phyloP scores from a whole-genome alignment of 2,329 filamentous ascomycete species.

The Albifimbria verrucaria region DNA sequence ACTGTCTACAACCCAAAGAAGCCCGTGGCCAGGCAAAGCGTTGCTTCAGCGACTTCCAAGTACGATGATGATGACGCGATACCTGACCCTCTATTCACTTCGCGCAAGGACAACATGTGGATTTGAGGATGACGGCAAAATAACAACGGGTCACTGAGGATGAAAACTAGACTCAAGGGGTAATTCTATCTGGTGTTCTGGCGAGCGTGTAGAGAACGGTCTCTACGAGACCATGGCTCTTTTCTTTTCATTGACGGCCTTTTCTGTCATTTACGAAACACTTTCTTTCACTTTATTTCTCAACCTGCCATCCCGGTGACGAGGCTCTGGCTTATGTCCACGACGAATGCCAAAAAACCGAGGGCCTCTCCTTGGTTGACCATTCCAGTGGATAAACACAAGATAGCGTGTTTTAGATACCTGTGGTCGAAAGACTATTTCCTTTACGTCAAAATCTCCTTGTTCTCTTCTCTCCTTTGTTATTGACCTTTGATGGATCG shows the following conservation, averaged over 20 bases:
- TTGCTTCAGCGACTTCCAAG: not conserved
- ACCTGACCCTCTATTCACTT: slow-evolving; percentile 1
- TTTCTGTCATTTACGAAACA: no score
- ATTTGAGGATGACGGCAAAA: no score
- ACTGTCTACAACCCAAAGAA: slow-evolving; percentile 47
- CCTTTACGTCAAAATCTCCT: not conserved
- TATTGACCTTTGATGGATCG: not conserved
- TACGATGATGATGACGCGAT: not conserved
- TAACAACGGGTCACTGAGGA: no score
- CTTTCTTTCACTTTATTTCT: no score
- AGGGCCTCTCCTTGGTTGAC: no score
- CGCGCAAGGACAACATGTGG: slow-evolving; percentile 17
- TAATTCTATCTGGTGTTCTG: not conserved
- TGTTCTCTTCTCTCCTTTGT: not conserved
- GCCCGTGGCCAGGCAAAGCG: slow-evolving; percentile 9
- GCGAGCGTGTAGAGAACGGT: not conserved
- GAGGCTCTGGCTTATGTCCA: no score
- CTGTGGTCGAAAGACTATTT: not conserved
- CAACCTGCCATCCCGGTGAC: no score
- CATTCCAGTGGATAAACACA: no score
- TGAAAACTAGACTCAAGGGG: not conserved
- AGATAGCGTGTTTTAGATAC: not conserved
- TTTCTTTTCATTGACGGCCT: not conserved
- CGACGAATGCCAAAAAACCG: not conserved
- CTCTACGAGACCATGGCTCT: not conserved